Percentiles rank a stretch among this genome's conserved stretches.
phyloP scores from a whole-genome alignment of 106 monocot genomes.

The Allium fistulosum region DNA sequence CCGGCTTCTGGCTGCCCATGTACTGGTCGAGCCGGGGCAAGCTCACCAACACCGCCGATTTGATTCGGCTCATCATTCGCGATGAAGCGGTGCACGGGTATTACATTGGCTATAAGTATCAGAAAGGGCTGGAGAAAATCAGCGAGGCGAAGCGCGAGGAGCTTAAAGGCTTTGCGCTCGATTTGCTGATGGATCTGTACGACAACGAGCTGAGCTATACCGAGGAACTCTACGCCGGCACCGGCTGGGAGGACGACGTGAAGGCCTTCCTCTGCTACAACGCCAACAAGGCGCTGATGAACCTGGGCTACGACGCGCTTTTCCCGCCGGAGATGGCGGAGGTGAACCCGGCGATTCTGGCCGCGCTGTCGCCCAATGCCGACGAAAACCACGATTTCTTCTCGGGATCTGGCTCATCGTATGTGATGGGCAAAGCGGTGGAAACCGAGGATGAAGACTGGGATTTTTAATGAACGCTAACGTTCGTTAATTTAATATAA shows the following conservation, averaged over 20 bases:
- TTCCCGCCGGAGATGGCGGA: background rate
- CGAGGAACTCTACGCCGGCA: background rate
- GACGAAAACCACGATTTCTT: conserved; percentile 1
- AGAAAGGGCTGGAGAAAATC: background rate
- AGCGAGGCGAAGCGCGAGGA: background rate
- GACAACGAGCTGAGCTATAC: background rate
- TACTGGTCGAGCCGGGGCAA: background rate
- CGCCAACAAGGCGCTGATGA: conserved; percentile 3
- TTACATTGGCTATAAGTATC: background rate
- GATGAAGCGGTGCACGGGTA: background rate
- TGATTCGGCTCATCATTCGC: background rate
- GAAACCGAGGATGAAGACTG: background rate
- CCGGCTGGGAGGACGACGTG: background rate
- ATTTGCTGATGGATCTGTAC: background rate
- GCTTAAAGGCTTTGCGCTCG: background rate
- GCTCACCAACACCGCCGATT: conserved; percentile 1
- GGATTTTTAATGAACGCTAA: background rate
- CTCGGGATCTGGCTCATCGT: background rate
- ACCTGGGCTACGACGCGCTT: background rate
- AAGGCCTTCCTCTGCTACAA: background rate
- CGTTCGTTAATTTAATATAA: too few species aligned
- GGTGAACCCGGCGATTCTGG: background rate
- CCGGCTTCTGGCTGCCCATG: background rate
- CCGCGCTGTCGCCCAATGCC: background rate
- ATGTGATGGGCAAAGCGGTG: background rate